Percentiles rank a stretch among this genome's conserved stretches.
phyloP scores from a whole-genome alignment of 2,329 filamentous ascomycete species.

The Xylaria digitata region DNA sequence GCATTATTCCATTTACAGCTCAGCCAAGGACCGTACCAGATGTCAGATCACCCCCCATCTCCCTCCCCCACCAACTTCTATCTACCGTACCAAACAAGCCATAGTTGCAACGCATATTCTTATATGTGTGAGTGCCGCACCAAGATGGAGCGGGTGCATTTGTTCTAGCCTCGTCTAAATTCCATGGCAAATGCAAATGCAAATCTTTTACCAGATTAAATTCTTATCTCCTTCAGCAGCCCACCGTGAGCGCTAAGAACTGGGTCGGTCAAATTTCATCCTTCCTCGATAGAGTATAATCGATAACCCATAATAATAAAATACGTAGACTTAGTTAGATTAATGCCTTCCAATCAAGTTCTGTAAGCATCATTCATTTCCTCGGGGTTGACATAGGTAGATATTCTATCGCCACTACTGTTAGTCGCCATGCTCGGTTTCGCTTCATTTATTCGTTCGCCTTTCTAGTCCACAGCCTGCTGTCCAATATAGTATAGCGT shows the following conservation, averaged over 20 bases:
- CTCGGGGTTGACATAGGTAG: neutral
- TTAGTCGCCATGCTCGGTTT: neutral
- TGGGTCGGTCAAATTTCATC: conserved; percentile 14
- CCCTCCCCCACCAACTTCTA: conserved; percentile 18
- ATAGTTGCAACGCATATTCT: conserved; percentile 32
- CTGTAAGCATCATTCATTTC: conserved; percentile 3
- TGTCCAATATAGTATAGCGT: neutral
- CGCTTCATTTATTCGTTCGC: neutral
- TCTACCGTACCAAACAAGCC: conserved; percentile 30
- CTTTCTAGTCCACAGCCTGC: neutral
- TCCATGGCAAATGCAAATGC: conserved; percentile 7
- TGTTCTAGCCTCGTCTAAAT: conserved; percentile 34
- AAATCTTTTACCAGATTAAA: conserved; percentile 32
- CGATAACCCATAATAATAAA: conserved; percentile 10
- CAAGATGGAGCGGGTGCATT: conserved; percentile 19
- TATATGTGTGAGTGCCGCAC: conserved; percentile 27
- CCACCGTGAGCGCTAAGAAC: conserved; percentile 19
- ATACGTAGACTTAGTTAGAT: conserved; percentile 9
- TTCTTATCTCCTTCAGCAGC: conserved; percentile 16
- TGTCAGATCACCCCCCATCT: conserved; percentile 24
- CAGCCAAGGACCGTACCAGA: conserved; percentile 7
- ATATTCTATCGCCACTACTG: neutral
- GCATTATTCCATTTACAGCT: conserved; percentile 16
- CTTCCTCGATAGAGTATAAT: conserved; percentile 15
- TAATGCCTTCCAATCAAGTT: conserved; percentile 9